Evolutionary conservation across 2,329 filamentous ascomycete species (phyloP).

Genomic region (Passalora sequoiae): DNA sequence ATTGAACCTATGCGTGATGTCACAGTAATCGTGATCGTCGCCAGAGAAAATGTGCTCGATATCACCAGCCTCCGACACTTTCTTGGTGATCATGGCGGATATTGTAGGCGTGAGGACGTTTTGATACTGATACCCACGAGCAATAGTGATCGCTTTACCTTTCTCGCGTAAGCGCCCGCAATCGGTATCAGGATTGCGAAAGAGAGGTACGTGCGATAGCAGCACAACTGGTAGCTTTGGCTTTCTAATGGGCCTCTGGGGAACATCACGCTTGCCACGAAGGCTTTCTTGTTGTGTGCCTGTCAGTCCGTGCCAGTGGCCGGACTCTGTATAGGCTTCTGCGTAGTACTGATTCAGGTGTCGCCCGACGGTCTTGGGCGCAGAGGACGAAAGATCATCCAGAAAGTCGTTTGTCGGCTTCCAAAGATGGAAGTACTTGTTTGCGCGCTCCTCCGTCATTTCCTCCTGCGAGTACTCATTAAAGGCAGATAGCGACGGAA

Average conservation of each 20-base stretch:
- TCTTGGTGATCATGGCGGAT: slow-evolving; percentile 68
- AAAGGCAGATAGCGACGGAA: slow-evolving; percentile 77
- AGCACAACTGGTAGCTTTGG: slow-evolving; percentile 77
- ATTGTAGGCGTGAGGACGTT: slow-evolving; percentile 79
- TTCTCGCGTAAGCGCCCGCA: slow-evolving; percentile 84
- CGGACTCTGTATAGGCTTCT: slow-evolving; percentile 28
- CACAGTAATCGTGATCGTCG: slow-evolving; percentile 97
- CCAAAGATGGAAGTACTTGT: slow-evolving; percentile 54
- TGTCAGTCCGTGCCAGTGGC: slow-evolving; percentile 34
- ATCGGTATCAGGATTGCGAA: slow-evolving; percentile 72
- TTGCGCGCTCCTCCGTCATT: slow-evolving; percentile 40
- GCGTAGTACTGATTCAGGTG: slow-evolving; percentile 51
- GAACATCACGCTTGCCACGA: slow-evolving; percentile 3
- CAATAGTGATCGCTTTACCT: slow-evolving; percentile 75
- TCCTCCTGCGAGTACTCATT: slow-evolving; percentile 54
- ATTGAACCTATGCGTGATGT: slow-evolving; percentile 64
- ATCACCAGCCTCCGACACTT: slow-evolving; percentile 59
- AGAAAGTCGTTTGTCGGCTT: slow-evolving; percentile 72
- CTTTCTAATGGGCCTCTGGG: slow-evolving; percentile 6
- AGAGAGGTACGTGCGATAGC: slow-evolving; percentile 86
- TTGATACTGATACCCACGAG: slow-evolving; percentile 88
- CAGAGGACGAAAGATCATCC: slow-evolving; percentile 57
- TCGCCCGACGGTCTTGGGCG: slow-evolving; percentile 62
- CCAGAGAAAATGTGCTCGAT: slow-evolving; percentile 85
- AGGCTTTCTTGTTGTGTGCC: not conserved